A percentile compares a stretch with the other conserved stretches of the same genome.
phyloP scores from a whole-genome alignment of 2,329 filamentous ascomycete species.

The Trichoderma pleuroti region DNA sequence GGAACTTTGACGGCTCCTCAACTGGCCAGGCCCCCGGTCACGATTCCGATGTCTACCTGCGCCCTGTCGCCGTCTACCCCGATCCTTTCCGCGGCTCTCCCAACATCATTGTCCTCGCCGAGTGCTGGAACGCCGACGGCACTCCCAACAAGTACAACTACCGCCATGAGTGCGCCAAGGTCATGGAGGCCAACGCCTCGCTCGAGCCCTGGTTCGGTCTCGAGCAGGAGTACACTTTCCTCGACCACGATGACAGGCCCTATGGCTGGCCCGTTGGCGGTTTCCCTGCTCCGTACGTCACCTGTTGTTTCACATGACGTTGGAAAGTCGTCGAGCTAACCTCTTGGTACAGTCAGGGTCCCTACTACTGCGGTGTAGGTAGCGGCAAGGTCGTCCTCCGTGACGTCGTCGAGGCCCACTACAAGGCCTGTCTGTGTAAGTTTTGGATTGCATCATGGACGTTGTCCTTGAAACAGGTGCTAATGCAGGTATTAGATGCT shows the following conservation, averaged over 20 bases:
- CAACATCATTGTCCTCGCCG: conserved; percentile 91
- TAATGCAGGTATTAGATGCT: conserved; percentile 46
- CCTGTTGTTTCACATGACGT: background rate
- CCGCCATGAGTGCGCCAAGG: conserved; percentile 83
- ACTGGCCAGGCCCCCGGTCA: conserved; percentile 89
- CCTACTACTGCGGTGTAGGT: conserved; percentile 80
- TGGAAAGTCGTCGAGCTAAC: conserved; percentile 21
- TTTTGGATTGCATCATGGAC: background rate
- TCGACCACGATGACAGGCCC: conserved; percentile 80
- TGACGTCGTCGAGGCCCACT: conserved; percentile 80
- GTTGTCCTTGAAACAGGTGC: background rate
- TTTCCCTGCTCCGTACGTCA: conserved; percentile 68
- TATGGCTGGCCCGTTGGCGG: conserved; percentile 71
- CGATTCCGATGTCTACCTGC: conserved; percentile 97
- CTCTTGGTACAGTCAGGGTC: conserved; percentile 30
- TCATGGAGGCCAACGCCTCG: conserved; percentile 82
- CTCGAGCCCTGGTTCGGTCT: conserved; percentile 96
- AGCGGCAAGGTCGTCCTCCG: conserved; percentile 96
- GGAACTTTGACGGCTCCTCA: conserved; percentile 71
- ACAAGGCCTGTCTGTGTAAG: conserved; percentile 63
- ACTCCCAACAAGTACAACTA: conserved; percentile 98
- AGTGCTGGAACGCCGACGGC: conserved; percentile 92
- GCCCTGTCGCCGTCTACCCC: conserved; percentile 82
- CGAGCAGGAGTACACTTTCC: conserved; percentile 84
- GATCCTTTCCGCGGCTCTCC: conserved; percentile 86